phyloP scores from a whole-genome alignment of 192 early-diverging fungal genomes.

The Tieghemiomyces parasiticus region DNA sequence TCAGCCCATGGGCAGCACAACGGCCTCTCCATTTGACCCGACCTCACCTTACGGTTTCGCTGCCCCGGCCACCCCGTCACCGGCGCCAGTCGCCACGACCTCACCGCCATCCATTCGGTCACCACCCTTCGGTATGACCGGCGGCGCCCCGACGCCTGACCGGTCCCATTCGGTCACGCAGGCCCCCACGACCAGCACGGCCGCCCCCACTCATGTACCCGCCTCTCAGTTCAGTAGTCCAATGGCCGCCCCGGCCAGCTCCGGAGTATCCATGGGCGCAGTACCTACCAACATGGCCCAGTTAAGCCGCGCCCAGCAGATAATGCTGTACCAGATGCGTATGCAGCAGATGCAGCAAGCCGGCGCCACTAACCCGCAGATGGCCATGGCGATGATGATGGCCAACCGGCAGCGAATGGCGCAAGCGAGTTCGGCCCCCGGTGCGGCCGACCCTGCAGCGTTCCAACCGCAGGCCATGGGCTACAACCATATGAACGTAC shows the following conservation, averaged over 20 bases:
- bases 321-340: neutral
- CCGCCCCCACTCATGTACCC: neutral
- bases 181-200: neutral
- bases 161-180: neutral
- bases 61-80: neutral
- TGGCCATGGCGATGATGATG: neutral
- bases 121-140: neutral
- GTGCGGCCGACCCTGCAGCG: neutral
- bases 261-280: too few relatives aligned
- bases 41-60: neutral
- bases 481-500: too few relatives aligned
- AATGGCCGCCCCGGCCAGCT: too few relatives aligned
- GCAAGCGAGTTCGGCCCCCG: neutral
- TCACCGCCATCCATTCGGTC: neutral
- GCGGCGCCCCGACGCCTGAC: neutral
- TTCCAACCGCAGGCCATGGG: too few relatives aligned
- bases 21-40: neutral
- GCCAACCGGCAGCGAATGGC: neutral
- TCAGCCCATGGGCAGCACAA: neutral
- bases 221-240: too few relatives aligned
- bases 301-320: neutral
- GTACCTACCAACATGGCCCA: too few relatives aligned
- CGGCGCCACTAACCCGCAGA: neutral
- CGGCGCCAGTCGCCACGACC: neutral
- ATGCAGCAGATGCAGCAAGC: neutral